Evolutionary conservation across 352 stramenopile species (phyloP).

Genomic region (Pythium graminicola): DNA sequence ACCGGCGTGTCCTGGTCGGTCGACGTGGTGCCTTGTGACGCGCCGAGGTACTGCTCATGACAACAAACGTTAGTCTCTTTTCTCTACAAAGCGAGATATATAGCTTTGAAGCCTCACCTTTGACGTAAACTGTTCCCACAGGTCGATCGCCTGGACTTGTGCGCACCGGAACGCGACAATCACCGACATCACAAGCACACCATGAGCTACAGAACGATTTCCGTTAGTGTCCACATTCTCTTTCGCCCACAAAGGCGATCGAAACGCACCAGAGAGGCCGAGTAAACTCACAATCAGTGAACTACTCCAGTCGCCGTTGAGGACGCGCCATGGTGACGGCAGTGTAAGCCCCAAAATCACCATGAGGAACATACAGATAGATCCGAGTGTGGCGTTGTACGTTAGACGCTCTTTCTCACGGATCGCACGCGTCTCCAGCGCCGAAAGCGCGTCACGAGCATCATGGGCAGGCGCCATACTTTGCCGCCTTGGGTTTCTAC

Average conservation of each 20-base stretch:
- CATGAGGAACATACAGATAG: conserved; percentile 30
- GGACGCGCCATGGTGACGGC: conserved; percentile 56
- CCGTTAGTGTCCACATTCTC: neutral
- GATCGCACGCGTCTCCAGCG: conserved; percentile 59
- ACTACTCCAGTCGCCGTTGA: conserved; percentile 70
- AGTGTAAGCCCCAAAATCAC: conserved; percentile 43
- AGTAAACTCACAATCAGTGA: conserved; percentile 39
- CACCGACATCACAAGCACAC: conserved; percentile 42
- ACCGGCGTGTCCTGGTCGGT: conserved; percentile 4
- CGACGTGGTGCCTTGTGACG: neutral
- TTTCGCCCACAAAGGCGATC: neutral
- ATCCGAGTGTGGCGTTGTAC: conserved; percentile 57
- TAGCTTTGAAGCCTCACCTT: too few species aligned
- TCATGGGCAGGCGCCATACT: conserved; percentile 15
- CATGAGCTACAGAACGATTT: conserved; percentile 31
- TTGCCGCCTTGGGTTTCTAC: neutral
- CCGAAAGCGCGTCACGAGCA: conserved; percentile 31
- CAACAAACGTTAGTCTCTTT: neutral
- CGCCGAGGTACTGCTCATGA: conserved; percentile 7
- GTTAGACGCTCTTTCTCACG: conserved; percentile 53
- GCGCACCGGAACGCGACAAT: conserved; percentile 53
- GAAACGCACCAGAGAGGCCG: conserved; percentile 37
- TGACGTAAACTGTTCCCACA: conserved; percentile 52
- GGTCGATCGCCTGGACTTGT: conserved; percentile 55
- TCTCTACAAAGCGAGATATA: too few species aligned